phyloP scores from a whole-genome alignment of 345 rosid genomes.

The Murraya paniculata region DNA sequence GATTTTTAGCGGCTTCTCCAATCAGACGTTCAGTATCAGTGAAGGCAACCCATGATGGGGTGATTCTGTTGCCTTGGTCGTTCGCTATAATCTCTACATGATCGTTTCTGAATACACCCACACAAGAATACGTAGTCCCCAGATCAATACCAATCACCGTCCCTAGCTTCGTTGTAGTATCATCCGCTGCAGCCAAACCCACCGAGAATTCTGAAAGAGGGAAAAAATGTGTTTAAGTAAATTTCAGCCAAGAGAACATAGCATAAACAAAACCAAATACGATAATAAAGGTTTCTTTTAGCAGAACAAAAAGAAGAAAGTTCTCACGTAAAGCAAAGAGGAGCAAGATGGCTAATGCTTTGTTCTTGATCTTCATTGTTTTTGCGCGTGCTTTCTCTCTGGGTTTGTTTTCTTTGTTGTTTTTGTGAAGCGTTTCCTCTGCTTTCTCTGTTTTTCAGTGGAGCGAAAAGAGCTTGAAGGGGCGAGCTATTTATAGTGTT shows the following conservation, averaged over 20 bases:
- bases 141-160: slow-evolving; percentile 58
- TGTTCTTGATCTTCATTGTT: slow-evolving; percentile 26
- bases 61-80: slow-evolving; percentile 63
- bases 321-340: slow-evolving; percentile 31
- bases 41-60: slow-evolving; percentile 72
- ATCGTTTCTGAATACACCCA: slow-evolving; percentile 45
- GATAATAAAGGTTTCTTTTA: neutral
- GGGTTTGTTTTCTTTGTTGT: neutral
- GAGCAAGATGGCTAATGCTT: slow-evolving; percentile 14
- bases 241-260: neutral
- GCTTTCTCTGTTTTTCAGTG: neutral
- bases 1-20: slow-evolving; percentile 67
- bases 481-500: slow-evolving; percentile 3
- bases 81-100: slow-evolving; percentile 62
- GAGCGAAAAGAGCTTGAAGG: neutral
- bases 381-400: neutral
- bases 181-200: slow-evolving; percentile 25
- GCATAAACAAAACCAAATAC: neutral
- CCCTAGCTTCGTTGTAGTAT: slow-evolving; percentile 28
- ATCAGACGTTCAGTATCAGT: slow-evolving; percentile 61
- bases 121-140: slow-evolving; percentile 58
- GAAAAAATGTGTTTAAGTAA: no score
- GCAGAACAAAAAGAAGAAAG: neutral
- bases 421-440: neutral
- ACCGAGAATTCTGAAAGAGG: slow-evolving; percentile 23